Evolutionary conservation across 495 filamentous ascomycete genomes (phyloP).

Genomic region (Lasiosphaeria hispida): DNA sequence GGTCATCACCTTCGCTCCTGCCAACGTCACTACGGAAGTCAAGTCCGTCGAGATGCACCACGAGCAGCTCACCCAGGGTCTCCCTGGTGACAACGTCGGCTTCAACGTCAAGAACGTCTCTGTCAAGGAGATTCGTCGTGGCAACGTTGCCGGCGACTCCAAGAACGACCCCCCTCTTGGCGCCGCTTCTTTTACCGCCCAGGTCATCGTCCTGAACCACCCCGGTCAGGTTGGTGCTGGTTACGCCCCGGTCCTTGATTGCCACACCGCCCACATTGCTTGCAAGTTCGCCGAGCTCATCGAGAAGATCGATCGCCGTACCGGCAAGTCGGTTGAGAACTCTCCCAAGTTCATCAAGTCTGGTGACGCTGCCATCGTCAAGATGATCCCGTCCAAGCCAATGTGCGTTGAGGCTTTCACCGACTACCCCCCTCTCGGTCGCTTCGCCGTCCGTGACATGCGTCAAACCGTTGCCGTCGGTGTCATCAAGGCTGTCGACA

Average conservation of each 20-base stretch:
- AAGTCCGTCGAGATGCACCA: constrained; percentile 99
- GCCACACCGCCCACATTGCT: constrained; percentile 99
- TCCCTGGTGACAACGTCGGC: constrained; percentile 98
- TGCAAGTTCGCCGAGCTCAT: constrained; percentile 99
- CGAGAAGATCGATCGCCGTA: constrained; percentile 99
- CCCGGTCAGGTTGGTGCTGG: constrained; percentile 98
- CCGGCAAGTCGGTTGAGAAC: constrained; percentile 92
- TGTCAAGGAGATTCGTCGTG: constrained; percentile 99
- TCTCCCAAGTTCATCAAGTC: constrained; percentile 99
- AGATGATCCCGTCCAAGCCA: constrained; percentile 99
- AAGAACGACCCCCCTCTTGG: constrained; percentile 97
- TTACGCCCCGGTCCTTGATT: constrained; percentile 97
- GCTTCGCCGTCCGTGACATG: constrained; percentile 96
- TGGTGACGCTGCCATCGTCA: constrained; percentile 99
- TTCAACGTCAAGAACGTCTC: constrained; percentile 99
- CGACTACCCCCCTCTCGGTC: constrained; percentile 96
- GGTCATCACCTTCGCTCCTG: constrained; percentile 94
- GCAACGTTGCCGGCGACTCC: constrained; percentile 98
- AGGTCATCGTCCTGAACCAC: constrained; percentile 99
- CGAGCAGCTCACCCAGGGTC: constrained; percentile 96
- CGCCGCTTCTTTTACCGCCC: constrained; percentile 92
- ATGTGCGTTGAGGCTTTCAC: constrained; percentile 99
- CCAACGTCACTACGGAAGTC: constrained; percentile 99
- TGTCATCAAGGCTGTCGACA: constrained; percentile 74
- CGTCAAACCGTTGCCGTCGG: constrained; percentile 95